phyloP scores from a whole-genome alignment of 2,329 filamentous ascomycete species.

The Pseudocercospora cruenta region DNA sequence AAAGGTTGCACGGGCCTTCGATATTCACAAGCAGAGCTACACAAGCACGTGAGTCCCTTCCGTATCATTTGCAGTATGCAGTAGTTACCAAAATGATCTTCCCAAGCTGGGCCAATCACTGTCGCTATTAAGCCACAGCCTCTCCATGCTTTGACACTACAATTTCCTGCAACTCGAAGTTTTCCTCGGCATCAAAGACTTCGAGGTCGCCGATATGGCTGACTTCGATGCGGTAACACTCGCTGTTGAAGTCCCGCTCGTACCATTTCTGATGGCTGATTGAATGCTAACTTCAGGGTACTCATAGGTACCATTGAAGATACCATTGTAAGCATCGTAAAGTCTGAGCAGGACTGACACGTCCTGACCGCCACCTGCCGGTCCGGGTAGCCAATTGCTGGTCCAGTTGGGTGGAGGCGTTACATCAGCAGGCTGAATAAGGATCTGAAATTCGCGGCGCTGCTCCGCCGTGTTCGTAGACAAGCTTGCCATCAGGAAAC shows the following conservation, averaged over 20 bases:
- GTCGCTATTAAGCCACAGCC: too few species aligned
- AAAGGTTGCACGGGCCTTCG: too few species aligned
- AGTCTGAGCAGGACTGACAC: constrained; percentile 15
- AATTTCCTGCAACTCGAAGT: too few species aligned
- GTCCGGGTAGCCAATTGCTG: constrained; percentile 27
- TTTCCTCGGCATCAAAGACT: too few species aligned
- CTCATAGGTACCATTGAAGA: constrained; percentile 19
- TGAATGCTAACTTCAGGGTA: constrained; percentile 20
- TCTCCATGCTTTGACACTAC: too few species aligned
- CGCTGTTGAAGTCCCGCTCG: not conserved
- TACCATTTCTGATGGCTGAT: constrained; percentile 7
- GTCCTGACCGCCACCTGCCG: constrained; percentile 12
- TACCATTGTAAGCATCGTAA: constrained; percentile 16
- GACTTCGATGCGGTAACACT: too few species aligned
- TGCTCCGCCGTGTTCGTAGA: constrained; percentile 17
- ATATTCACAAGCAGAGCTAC: too few species aligned
- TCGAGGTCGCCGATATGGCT: too few species aligned
- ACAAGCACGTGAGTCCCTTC: too few species aligned
- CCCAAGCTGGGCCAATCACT: too few species aligned
- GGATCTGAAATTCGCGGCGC: constrained; percentile 19
- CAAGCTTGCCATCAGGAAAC: constrained; percentile 19
- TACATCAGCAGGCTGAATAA: constrained; percentile 23
- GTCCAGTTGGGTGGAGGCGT: constrained; percentile 29
- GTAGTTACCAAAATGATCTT: too few species aligned
- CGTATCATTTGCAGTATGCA: too few species aligned